Evolutionary conservation across 257 asterid species (phyloP), one percentile per base, ranked within the genome.

Genomic region (Schizonepeta tenuifolia): DNA sequence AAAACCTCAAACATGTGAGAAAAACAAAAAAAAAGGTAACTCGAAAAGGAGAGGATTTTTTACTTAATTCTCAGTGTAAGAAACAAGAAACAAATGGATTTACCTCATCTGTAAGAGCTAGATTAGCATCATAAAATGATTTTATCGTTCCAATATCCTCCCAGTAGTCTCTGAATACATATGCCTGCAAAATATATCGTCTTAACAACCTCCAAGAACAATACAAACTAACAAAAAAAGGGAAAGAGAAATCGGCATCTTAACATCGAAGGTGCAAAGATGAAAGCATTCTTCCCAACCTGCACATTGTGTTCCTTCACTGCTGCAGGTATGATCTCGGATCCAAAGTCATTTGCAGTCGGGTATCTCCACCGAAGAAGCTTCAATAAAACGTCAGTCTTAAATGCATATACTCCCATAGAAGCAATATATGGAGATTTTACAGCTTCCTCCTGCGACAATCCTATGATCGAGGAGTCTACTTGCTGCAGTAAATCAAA

Each of bases 321-420:
- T 21, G 96, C 86, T 63, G 96, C 75, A 9, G 98, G 99, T 68
- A 94, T 88, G 62, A 94, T 87, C 86, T 94, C 99, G 13, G 97
- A 94, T 13, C 97, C 99, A 53, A 94, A 94, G 81, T 94, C 99
- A 57, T 94, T 91, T 14, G 97, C 83, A 12, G 83, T 82, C 7
- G 99, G 97, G 75, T 85, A 94, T 63, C 88, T 80, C 90, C 81
- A 76, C 63, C 70, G 81, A 74, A 94, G 80, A 40, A 94, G 97
- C 74, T 86, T 87, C 86, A 94, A 71, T 67, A 94, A 63, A 40
- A 87, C 82, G 20, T 89, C 97, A 0, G 90, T 89, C 82, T 69
- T 94, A 72, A 91, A 94, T 3, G 95, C 97, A 57, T 94, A 94
- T 43, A 94, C 95, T 64, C 99, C 99, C 99, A 94, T 91, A 0